These are phyloP conservation scores for Domatiomyces catenatus DNA, from an alignment of 2,329 filamentous ascomycete species.

Conservation along the genomic window DNA sequence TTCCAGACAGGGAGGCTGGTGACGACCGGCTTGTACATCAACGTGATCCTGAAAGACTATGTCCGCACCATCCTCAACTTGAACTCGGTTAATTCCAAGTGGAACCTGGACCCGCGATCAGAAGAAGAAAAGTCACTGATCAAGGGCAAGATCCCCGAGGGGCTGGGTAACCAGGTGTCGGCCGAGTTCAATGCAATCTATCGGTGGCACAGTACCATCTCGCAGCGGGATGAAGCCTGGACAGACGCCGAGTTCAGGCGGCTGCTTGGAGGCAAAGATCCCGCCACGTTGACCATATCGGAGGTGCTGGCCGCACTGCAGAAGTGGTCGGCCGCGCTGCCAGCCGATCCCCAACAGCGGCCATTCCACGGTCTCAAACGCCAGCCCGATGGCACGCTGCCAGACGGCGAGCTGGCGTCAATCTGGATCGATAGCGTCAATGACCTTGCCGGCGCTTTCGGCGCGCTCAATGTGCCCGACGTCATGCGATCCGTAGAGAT, in stretches of 20 bases:
- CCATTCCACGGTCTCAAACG: slow-evolving; percentile 37
- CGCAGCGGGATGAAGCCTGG: slow-evolving; percentile 46
- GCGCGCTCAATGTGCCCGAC: slow-evolving; percentile 43
- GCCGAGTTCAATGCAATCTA: slow-evolving; percentile 56
- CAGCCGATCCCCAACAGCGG: slow-evolving; percentile 32
- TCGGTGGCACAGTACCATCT: slow-evolving; percentile 49
- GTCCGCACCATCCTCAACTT: slow-evolving; percentile 46
- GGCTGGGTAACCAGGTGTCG: slow-evolving; percentile 50
- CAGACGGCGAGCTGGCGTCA: slow-evolving; percentile 42
- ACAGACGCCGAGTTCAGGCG: slow-evolving; percentile 39
- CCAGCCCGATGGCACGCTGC: slow-evolving; percentile 36
- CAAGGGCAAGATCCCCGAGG: slow-evolving; percentile 35
- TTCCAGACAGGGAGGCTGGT: slow-evolving; percentile 44
- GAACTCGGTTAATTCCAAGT: slow-evolving; percentile 43
- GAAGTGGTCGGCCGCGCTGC: slow-evolving; percentile 27
- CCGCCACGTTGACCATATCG: slow-evolving; percentile 18
- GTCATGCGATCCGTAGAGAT: slow-evolving; percentile 47
- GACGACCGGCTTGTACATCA: slow-evolving; percentile 40
- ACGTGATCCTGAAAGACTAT: slow-evolving; percentile 44
- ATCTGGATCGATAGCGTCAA: slow-evolving; percentile 45
- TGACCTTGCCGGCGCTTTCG: slow-evolving; percentile 45
- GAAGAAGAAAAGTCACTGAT: slow-evolving; percentile 36
- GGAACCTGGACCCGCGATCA: slow-evolving; percentile 49
- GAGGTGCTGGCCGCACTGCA: slow-evolving; percentile 28
- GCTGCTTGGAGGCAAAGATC: slow-evolving; percentile 28